These are phyloP conservation scores for Rhodotorula graminis DNA, from an alignment of 768 basidiomycete species.

Conservation along the genomic window DNA sequence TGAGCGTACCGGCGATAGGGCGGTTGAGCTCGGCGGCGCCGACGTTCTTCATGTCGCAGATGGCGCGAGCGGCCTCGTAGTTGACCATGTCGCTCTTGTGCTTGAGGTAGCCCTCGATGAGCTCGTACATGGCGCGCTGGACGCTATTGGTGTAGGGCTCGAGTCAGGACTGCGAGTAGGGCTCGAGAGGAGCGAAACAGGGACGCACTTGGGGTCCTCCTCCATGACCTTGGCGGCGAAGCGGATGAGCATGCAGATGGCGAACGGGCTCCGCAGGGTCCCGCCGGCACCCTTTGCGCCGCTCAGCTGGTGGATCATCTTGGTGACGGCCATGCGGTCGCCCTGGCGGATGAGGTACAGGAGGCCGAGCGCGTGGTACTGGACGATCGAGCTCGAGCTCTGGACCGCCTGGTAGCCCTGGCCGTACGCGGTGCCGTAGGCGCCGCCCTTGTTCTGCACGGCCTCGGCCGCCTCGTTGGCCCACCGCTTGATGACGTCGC, in stretches of 20 bases:
- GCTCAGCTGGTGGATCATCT: slow-evolving; percentile 92
- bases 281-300: slow-evolving; percentile 80
- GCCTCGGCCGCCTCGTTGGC: slow-evolving; percentile 99
- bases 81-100: slow-evolving; percentile 99
- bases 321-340: slow-evolving; percentile 97
- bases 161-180: not conserved
- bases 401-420: slow-evolving; percentile 67
- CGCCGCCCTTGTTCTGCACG: slow-evolving; percentile 76
- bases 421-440: slow-evolving; percentile 55
- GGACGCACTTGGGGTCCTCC: slow-evolving; percentile 92
- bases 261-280: slow-evolving; percentile 89
- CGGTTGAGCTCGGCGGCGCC: slow-evolving; percentile 70
- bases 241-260: slow-evolving; percentile 94
- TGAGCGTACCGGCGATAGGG: slow-evolving; percentile 71
- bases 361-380: slow-evolving; percentile 93
- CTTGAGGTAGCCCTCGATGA: slow-evolving; percentile 87
- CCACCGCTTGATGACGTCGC: slow-evolving; percentile 97
- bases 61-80: slow-evolving; percentile 92
- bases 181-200: not conserved
- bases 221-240: slow-evolving; percentile 99
- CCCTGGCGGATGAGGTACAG: slow-evolving; percentile 92
- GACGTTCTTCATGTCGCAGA: slow-evolving; percentile 91
- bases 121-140: slow-evolving; percentile 85
- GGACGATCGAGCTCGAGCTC: slow-evolving; percentile 85
- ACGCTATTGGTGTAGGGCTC: slow-evolving; percentile 54